Percentiles rank a stretch among this genome's conserved stretches.
phyloP scores from a whole-genome alignment of 83 land plant genomes.

The Thuja plicata region DNA sequence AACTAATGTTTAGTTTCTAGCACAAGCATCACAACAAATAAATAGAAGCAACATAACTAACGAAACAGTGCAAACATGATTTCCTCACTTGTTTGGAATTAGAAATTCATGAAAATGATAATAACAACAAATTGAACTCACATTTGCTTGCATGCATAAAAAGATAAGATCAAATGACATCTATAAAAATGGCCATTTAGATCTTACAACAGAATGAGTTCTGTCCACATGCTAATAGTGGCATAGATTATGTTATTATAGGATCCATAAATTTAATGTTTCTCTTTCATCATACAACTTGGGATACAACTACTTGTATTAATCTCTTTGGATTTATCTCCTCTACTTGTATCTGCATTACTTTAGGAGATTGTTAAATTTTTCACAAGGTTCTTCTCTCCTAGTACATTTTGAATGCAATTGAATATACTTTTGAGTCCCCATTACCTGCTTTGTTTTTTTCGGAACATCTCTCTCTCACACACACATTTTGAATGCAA shows the following conservation, averaged over 20 bases:
- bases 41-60: not conserved
- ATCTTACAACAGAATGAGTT: not conserved
- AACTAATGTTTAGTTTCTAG: not conserved
- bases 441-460: not conserved
- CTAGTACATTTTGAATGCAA: not conserved
- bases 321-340: too few relatives aligned
- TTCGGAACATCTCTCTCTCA: not conserved
- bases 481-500: too few relatives aligned
- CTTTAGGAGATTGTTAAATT: too few relatives aligned
- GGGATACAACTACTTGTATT: not conserved
- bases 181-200: too few relatives aligned
- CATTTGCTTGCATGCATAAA: not conserved
- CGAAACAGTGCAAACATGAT: not conserved
- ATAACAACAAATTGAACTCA: not conserved
- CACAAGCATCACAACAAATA: not conserved
- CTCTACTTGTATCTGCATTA: too few relatives aligned
- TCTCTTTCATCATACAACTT: not conserved
- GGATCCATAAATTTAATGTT: not conserved
- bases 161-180: not conserved
- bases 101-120: not conserved
- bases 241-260: not conserved
- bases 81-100: not conserved
- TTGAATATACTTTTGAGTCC: not conserved
- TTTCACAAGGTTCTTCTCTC: not conserved
- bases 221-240: not conserved